Conservation (phyloP, 2,329 filamentous ascomycete species). For the Alternaria gaisen region DNA sequence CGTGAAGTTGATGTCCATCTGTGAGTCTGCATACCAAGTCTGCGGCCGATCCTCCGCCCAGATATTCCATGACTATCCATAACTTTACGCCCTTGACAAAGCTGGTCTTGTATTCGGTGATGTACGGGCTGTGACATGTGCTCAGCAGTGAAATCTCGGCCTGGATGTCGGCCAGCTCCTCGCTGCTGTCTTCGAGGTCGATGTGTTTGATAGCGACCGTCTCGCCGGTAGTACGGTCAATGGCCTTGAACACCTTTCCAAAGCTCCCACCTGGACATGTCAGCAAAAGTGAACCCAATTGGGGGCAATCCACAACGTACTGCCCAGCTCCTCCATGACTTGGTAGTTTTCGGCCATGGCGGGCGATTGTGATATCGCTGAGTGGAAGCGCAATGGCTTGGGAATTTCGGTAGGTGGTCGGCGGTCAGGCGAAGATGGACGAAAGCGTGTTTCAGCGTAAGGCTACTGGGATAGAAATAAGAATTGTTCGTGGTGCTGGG, state of each 20-base stretch:
- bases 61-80: conserved; percentile 99
- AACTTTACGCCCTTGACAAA: conserved; percentile 96
- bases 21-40: conserved; percentile 73
- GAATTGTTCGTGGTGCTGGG: conserved; percentile 22
- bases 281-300: conserved; percentile 12
- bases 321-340: conserved; percentile 94
- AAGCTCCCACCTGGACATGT: conserved; percentile 81
- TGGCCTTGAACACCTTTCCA: conserved; percentile 95
- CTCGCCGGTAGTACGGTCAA: conserved; percentile 88
- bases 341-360: conserved; percentile 87
- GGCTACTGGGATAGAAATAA: conserved; percentile 41
- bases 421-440: conserved; percentile 37
- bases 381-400: conserved; percentile 31
- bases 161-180: conserved; percentile 98
- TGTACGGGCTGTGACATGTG: conserved; percentile 91
- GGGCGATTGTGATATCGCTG: conserved; percentile 27
- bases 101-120: conserved; percentile 95
- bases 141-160: conserved; percentile 95
- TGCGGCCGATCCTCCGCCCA: conserved; percentile 93
- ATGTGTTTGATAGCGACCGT: conserved; percentile 98
- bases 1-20: background rate
- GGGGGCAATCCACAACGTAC: conserved; percentile 63
- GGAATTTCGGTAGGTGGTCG: conserved; percentile 16
- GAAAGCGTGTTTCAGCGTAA: conserved; percentile 33
- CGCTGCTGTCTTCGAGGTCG: conserved; percentile 97